These are phyloP conservation scores for Clathrospora elynae DNA, from an alignment of 2,329 filamentous ascomycete genomes.

Conservation along the genomic window DNA sequence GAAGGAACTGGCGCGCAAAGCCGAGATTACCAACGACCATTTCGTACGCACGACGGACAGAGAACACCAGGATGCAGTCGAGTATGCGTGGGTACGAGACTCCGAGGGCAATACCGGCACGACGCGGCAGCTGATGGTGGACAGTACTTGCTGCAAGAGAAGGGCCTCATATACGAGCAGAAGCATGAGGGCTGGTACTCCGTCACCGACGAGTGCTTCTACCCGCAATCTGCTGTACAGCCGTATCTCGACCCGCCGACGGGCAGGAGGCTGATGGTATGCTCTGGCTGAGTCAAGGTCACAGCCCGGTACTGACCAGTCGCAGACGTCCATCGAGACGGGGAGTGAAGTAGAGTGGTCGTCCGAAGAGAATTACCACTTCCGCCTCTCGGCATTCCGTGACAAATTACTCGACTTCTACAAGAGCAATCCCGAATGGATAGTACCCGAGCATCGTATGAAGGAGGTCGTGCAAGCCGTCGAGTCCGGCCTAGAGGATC, in stretches of 20 bases:
- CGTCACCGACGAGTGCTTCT: slow-evolving; percentile 95
- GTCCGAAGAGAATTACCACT: slow-evolving; percentile 92
- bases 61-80: slow-evolving; percentile 81
- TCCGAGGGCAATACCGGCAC: neutral
- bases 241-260: slow-evolving; percentile 77
- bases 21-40: slow-evolving; percentile 75
- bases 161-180: slow-evolving; percentile 78
- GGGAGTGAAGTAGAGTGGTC: slow-evolving; percentile 95
- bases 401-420: slow-evolving; percentile 83
- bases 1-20: slow-evolving; percentile 68
- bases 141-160: slow-evolving; percentile 70
- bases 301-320: slow-evolving; percentile 18
- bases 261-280: slow-evolving; percentile 77
- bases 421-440: slow-evolving; percentile 73
- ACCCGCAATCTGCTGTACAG: slow-evolving; percentile 76
- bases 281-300: slow-evolving; percentile 2
- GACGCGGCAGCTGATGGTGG: slow-evolving; percentile 26
- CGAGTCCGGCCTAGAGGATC: slow-evolving; percentile 75
- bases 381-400: slow-evolving; percentile 81
- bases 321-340: slow-evolving; percentile 74
- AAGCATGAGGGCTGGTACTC: slow-evolving; percentile 97
- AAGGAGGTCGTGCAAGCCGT: slow-evolving; percentile 80
- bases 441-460: slow-evolving; percentile 74
- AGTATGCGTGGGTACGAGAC: slow-evolving; percentile 76
- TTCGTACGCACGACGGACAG: slow-evolving; percentile 92